Evolutionary conservation across 257 asterid genomes (phyloP).

Genomic region (Solanum neorickii): DNA sequence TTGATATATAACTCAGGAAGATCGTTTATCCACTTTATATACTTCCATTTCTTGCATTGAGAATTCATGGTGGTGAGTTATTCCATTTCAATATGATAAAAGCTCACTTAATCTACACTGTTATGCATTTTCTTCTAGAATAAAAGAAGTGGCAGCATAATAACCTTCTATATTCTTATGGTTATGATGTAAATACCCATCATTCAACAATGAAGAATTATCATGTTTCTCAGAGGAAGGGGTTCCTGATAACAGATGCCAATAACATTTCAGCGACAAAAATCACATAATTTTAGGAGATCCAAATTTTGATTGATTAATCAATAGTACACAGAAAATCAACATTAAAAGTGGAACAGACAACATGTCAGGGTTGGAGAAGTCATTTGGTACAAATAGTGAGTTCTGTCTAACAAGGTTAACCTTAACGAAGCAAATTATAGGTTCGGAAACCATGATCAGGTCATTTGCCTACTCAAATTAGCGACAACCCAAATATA

Average conservation of each 20-base stretch:
- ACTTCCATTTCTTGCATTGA: not conserved
- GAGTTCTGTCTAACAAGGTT: not conserved
- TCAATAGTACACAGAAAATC: not conserved
- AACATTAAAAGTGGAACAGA: not conserved
- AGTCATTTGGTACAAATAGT: not conserved
- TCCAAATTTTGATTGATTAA: not conserved
- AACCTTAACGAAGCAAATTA: not conserved
- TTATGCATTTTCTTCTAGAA: not conserved
- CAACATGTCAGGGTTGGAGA: not conserved
- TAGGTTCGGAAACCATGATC: not conserved
- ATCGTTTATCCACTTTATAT: not conserved
- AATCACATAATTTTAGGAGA: not conserved
- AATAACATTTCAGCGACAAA: not conserved
- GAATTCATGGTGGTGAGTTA: not conserved
- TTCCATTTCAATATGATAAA: not conserved
- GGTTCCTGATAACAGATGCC: not conserved
- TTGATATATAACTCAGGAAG: not conserved
- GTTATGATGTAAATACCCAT: not conserved
- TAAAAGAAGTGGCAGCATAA: not conserved
- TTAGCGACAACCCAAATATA: not conserved
- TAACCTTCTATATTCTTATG: not conserved
- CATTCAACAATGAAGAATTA: not conserved
- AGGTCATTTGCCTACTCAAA: not conserved
- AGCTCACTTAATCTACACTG: not conserved
- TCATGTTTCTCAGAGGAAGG: not conserved